Conservation (phyloP, 1,284 basidiomycete genomes). For the Acaromyces ingoldii region DNA sequence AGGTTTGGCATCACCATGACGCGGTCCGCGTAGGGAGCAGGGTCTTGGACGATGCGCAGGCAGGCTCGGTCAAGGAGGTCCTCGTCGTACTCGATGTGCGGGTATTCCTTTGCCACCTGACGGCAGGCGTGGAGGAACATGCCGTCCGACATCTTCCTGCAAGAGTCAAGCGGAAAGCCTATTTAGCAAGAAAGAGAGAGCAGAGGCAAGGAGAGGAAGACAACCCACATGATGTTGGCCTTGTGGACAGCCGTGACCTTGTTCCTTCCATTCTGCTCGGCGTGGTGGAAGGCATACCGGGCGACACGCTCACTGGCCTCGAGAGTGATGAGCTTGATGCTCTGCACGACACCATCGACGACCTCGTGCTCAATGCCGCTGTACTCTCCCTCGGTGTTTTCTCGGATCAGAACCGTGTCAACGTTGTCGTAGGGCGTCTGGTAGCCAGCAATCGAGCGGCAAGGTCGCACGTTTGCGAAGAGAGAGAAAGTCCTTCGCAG, state of each 20-base stretch:
- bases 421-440: slow-evolving; percentile 98
- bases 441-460: slow-evolving; percentile 90
- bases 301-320: slow-evolving; percentile 98
- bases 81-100: slow-evolving; percentile 87
- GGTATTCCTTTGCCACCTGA: slow-evolving; percentile 93
- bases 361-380: slow-evolving; percentile 98
- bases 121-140: slow-evolving; percentile 99
- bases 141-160: slow-evolving; percentile 94
- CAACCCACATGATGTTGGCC: slow-evolving; percentile 89
- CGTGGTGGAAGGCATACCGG: slow-evolving; percentile 97
- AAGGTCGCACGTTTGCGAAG: slow-evolving; percentile 97
- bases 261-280: slow-evolving; percentile 76
- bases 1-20: slow-evolving; percentile 99
- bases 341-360: slow-evolving; percentile 97
- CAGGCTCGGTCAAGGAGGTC: slow-evolving; percentile 96
- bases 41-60: slow-evolving; percentile 75
- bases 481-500: slow-evolving; percentile 94
- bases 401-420: slow-evolving; percentile 94
- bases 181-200: background rate
- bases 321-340: slow-evolving; percentile 99
- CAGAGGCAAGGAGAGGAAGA: background rate
- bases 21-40: slow-evolving; percentile 84
- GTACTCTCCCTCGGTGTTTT: slow-evolving; percentile 99
- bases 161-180: background rate
- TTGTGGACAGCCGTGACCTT: slow-evolving; percentile 99